Evolutionary conservation across 176 grass and related monocot genomes (phyloP).

Genomic region (Eremochloa ophiuroides): DNA sequence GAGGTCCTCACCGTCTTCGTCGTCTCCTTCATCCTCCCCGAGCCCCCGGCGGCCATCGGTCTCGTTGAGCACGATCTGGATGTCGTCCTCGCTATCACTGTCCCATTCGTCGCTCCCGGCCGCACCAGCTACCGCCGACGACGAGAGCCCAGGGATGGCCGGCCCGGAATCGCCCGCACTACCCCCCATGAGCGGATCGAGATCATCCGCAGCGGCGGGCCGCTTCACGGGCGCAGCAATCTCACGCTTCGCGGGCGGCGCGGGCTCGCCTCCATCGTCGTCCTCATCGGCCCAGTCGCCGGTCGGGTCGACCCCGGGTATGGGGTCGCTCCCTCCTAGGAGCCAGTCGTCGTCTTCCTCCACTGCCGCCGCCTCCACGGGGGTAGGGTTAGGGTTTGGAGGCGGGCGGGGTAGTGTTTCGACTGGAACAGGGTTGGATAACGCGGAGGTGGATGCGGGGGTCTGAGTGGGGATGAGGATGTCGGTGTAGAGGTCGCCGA

Average conservation of each 20-base stretch:
- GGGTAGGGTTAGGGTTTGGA: slow-evolving; percentile 33
- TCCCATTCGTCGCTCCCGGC: slow-evolving; percentile 77
- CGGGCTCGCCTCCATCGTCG: slow-evolving; percentile 5
- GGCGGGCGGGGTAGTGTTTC: not conserved
- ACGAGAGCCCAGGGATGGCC: slow-evolving; percentile 74
- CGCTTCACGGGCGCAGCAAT: slow-evolving; percentile 25
- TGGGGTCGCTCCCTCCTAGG: slow-evolving; percentile 44
- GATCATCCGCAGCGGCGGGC: slow-evolving; percentile 9
- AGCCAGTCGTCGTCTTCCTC: slow-evolving; percentile 75
- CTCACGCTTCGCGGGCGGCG: slow-evolving; percentile 26
- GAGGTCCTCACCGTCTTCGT: slow-evolving; percentile 75
- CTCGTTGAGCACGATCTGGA: slow-evolving; percentile 97
- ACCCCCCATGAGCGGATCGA: slow-evolving; percentile 39
- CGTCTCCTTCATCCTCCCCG: slow-evolving; percentile 63
- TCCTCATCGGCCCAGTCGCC: slow-evolving; percentile 75
- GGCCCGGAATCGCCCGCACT: slow-evolving; percentile 41
- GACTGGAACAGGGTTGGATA: slow-evolving; percentile 1
- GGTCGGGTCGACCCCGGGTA: slow-evolving; percentile 48
- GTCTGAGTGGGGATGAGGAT: slow-evolving; percentile 27
- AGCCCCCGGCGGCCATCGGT: slow-evolving; percentile 46
- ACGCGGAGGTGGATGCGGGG: slow-evolving; percentile 1
- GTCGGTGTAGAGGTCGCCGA: slow-evolving; percentile 96
- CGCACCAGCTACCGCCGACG: slow-evolving; percentile 20
- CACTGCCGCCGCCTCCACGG: not conserved
- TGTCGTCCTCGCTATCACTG: slow-evolving; percentile 95